Evolutionary conservation across 805 yeast genomes (phyloP).

Genomic region (Cyberlindnera euphorbiae): DNA sequence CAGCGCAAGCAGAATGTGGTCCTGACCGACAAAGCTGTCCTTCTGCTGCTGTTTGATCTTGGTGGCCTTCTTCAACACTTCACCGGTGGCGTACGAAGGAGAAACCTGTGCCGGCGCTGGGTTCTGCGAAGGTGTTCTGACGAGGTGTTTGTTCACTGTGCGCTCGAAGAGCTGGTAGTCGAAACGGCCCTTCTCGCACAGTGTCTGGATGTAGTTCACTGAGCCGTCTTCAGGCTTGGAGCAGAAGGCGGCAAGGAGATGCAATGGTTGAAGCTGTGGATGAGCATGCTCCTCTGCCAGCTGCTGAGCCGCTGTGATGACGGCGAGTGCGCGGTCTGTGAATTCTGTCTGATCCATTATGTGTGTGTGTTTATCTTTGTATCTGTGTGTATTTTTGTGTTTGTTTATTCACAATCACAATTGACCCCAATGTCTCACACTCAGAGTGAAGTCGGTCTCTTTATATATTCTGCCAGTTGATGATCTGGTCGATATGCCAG

Average conservation of each 20-base stretch:
- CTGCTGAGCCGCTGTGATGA: constrained; percentile 73
- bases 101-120: constrained; percentile 85
- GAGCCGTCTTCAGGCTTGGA: constrained; percentile 51
- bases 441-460: background rate
- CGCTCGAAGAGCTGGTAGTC: constrained; percentile 83
- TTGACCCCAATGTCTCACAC: background rate
- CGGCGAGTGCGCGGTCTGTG: constrained; percentile 87
- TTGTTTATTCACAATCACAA: background rate
- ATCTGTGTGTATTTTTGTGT: background rate
- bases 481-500: background rate
- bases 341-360: constrained; percentile 59
- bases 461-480: background rate
- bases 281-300: constrained; percentile 83
- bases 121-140: constrained; percentile 77
- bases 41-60: constrained; percentile 83
- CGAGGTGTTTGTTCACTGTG: constrained; percentile 73
- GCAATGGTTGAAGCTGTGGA: constrained; percentile 82
- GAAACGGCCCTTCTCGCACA: constrained; percentile 79
- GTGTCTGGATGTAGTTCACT: constrained; percentile 67
- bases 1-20: constrained; percentile 81
- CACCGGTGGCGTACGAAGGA: constrained; percentile 72
- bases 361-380: constrained; percentile 2
- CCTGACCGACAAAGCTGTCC: constrained; percentile 90
- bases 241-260: constrained; percentile 86
- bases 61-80: constrained; percentile 66